Conservation (phyloP, 2,329 filamentous ascomycete species). For the Aspergillus chevalieri region DNA sequence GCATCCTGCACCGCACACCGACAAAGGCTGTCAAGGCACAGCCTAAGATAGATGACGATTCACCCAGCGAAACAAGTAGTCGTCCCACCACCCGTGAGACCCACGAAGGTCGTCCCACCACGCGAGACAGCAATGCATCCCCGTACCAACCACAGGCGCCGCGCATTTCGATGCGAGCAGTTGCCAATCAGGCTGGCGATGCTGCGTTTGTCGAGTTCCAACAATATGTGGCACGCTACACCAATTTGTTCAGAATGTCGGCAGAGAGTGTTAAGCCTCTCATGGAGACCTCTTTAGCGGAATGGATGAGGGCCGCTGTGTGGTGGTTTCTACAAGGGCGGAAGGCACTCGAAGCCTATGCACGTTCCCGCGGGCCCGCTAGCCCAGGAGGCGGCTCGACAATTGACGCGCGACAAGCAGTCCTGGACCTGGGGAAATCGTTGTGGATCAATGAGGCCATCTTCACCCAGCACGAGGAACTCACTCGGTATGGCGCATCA, state of each 20-base stretch:
- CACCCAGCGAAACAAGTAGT: background rate
- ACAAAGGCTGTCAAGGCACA: slow-evolving; percentile 5
- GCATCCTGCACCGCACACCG: background rate
- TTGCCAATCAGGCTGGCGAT: slow-evolving; percentile 48
- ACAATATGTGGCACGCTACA: slow-evolving; percentile 64
- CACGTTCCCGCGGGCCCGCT: slow-evolving; percentile 58
- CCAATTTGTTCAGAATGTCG: slow-evolving; percentile 69
- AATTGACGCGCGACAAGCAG: slow-evolving; percentile 62
- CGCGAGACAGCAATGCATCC: slow-evolving; percentile 10
- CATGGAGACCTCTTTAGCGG: slow-evolving; percentile 55
- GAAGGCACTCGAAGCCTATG: slow-evolving; percentile 64
- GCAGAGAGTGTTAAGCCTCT: slow-evolving; percentile 67
- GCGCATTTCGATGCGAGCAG: slow-evolving; percentile 30
- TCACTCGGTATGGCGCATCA: slow-evolving; percentile 34
- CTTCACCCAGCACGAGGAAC: slow-evolving; percentile 34
- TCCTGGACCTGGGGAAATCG: slow-evolving; percentile 76
- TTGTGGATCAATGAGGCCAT: slow-evolving; percentile 64
- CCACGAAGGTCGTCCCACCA: slow-evolving; percentile 11
- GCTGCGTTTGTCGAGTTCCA: slow-evolving; percentile 66
- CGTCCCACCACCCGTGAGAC: slow-evolving; percentile 4
- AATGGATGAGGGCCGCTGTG: slow-evolving; percentile 65
- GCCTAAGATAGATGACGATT: too few species aligned
- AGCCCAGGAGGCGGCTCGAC: slow-evolving; percentile 41
- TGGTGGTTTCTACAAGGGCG: slow-evolving; percentile 92
- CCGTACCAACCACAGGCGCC: slow-evolving; percentile 19